phyloP scores from a whole-genome alignment of 495 filamentous ascomycete genomes.

The Annulohypoxylon maeteangense region DNA sequence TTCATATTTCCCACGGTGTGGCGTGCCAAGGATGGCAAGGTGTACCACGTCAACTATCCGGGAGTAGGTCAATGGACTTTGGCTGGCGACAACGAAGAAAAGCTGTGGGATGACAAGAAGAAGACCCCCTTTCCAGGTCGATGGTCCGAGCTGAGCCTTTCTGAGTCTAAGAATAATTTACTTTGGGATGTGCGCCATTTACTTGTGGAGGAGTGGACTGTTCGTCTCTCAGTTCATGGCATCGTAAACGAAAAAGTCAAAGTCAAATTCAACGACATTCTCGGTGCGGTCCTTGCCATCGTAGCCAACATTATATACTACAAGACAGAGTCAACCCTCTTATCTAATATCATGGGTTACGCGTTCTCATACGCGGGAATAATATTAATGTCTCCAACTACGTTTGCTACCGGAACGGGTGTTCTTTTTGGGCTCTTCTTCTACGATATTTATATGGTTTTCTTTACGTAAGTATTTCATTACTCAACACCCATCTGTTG shows the following conservation, averaged over 20 bases:
- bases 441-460: constrained; percentile 98
- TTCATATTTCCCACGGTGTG: constrained; percentile 78
- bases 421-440: constrained; percentile 84
- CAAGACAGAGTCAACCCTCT: constrained; percentile 71
- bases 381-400: constrained; percentile 88
- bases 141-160: constrained; percentile 47
- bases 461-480: constrained; percentile 74
- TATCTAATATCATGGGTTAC: constrained; percentile 90
- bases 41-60: constrained; percentile 58
- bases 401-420: constrained; percentile 81
- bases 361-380: constrained; percentile 85
- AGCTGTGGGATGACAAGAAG: constrained; percentile 49
- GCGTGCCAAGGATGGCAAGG: constrained; percentile 53
- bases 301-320: constrained; percentile 73
- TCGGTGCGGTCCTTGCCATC: constrained; percentile 70
- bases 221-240: constrained; percentile 55
- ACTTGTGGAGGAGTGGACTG: constrained; percentile 60
- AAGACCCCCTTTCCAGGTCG: constrained; percentile 58
- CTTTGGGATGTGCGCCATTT: constrained; percentile 60
- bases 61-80: constrained; percentile 40
- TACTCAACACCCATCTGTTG: background rate
- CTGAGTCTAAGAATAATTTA: constrained; percentile 30
- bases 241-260: constrained; percentile 48
- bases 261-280: constrained; percentile 56
- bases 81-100: constrained; percentile 16